A percentile compares a stretch with the other conserved stretches of the same genome.
Conservation (phyloP, 108 stramenopile genomes). For the Pseudonitzschia multiseries region DNA sequence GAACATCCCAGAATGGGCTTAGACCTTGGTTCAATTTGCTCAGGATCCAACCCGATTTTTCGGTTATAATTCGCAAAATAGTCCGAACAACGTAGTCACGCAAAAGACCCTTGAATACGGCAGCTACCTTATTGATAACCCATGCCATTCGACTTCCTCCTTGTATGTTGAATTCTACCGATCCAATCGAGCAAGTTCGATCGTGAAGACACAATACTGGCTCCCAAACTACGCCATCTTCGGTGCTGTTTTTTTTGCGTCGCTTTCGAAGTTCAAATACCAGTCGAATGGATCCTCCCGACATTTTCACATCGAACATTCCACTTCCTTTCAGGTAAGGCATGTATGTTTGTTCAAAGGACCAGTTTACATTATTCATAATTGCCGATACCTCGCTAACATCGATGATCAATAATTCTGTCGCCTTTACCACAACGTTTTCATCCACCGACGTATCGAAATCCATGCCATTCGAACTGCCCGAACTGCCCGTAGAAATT, state of each 20-base stretch:
- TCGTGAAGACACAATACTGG: constrained; percentile 88
- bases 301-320: constrained; percentile 71
- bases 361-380: constrained; percentile 80
- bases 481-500: not conserved
- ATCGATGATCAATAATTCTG: constrained; percentile 84
- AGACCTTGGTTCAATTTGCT: constrained; percentile 71
- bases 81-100: constrained; percentile 79
- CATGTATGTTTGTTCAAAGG: constrained; percentile 91
- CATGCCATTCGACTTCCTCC: constrained; percentile 79
- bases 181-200: constrained; percentile 70
- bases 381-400: constrained; percentile 80
- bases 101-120: constrained; percentile 70
- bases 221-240: constrained; percentile 52
- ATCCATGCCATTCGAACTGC: constrained; percentile 31
- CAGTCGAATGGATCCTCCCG: constrained; percentile 74
- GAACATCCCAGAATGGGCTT: constrained; percentile 76
- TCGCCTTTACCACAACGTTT: constrained; percentile 57
- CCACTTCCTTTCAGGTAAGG: constrained; percentile 87
- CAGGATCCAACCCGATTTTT: constrained; percentile 80
- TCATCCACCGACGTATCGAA: constrained; percentile 24
- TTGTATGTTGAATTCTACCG: constrained; percentile 72
- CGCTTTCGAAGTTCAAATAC: constrained; percentile 81
- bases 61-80: constrained; percentile 59
- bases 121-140: constrained; percentile 83
- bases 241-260: constrained; percentile 27